Evolutionary conservation across 805 yeast genomes (phyloP), one percentile per base, ranked within the genome.

Genomic region (Yarrowia sp.): DNA sequence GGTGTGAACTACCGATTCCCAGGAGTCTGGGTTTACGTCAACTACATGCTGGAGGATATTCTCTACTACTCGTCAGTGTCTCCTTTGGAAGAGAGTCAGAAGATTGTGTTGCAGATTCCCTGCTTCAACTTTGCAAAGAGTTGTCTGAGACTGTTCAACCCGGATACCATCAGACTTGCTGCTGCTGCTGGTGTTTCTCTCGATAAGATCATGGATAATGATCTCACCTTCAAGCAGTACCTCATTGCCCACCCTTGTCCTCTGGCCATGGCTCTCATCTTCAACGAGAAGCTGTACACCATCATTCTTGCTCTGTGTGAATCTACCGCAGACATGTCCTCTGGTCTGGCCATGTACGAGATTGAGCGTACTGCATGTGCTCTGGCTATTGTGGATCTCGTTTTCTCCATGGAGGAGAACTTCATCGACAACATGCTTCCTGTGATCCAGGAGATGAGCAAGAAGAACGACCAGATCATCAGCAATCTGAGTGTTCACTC

Each of bases 11-110:
- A 85, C 68, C 81, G 96, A 69, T 82, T 78, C 36, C 80, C 79
- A 15, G 96, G 97, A 1, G 75, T 91, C 6, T 84, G 92, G 84
- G 91, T 95, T 2, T 93, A 92, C 70, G 73, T 89, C 64, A 93
- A 90, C 63, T 91, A 84, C 69, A 73, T 92, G 13, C 71, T 89
- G n/a, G 76, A 81, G 11, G 89, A 88, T 47, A 84, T 92, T 0
- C 84, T 92, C 68, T 82, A 81, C 7, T 82, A 84, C 31, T 77
- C 89, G 2, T 65, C 75, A 0, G 71, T 76, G 1, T 74, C 79
- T 8, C 73, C 83, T 4, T 72, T 80, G 11, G 67, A 77, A 36
- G 76, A 70, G 15, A 71, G 66, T 0, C 81, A 81, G 14, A 78
- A 75, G 58, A 66, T 74, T 9, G 73, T 79, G 1, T 69, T 92